Percentiles rank a stretch among this genome's conserved stretches.
phyloP scores from a whole-genome alignment of 2,329 filamentous ascomycete species.

The Metarhizium album region DNA sequence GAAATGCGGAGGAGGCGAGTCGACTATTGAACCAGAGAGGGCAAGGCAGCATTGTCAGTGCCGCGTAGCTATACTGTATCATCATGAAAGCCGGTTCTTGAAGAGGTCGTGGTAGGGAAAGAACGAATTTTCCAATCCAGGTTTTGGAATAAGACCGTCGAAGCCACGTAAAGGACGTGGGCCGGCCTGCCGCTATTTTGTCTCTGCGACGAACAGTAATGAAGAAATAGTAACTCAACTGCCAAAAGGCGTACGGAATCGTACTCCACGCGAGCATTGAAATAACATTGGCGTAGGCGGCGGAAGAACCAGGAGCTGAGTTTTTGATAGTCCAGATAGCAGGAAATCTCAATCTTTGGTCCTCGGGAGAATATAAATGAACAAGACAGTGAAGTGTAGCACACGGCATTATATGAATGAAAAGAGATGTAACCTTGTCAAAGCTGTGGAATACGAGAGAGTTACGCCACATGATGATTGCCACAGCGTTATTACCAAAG shows the following conservation, averaged over 20 bases:
- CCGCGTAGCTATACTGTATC: conserved; percentile 86
- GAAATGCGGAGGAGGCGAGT: conserved; percentile 66
- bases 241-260: conserved; percentile 87
- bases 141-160: conserved; percentile 82
- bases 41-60: conserved; percentile 88
- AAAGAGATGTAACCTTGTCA: conserved; percentile 96
- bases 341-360: conserved; percentile 64
- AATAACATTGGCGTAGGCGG: conserved; percentile 64
- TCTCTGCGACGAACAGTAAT: conserved; percentile 92
- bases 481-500: conserved; percentile 92
- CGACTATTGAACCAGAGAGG: conserved; percentile 90
- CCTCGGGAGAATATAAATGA: conserved; percentile 59
- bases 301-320: conserved; percentile 56
- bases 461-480: conserved; percentile 98
- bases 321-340: conserved; percentile 74
- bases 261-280: conserved; percentile 95
- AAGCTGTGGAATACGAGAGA: conserved; percentile 97
- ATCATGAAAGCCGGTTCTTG: conserved; percentile 92
- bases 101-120: conserved; percentile 60
- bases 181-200: conserved; percentile 89
- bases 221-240: conserved; percentile 83
- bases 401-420: conserved; percentile 99
- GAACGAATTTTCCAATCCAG: conserved; percentile 77
- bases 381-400: conserved; percentile 87
- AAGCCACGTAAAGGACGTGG: conserved; percentile 96